Base-by-base conservation (phyloP, 495 filamentous ascomycete genomes). In the Hyphodiscus hymeniophilus region DNA sequence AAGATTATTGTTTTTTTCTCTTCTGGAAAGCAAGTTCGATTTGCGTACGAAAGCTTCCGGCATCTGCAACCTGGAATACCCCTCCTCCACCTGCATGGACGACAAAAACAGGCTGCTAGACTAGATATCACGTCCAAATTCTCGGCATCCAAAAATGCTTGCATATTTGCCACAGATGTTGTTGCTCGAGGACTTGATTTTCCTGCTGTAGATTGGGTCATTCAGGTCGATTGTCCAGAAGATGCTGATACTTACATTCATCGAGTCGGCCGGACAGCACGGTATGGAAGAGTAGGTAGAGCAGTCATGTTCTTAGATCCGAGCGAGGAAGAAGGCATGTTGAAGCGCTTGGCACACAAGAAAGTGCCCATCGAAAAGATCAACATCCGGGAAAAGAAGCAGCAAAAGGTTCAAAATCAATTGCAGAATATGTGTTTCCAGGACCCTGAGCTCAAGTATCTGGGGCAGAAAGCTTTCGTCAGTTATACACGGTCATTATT, bases 191-290 rank as follows among this genome's bases (percentile, higher is more conserved):
- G 92, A 45, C 73, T 98, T 7, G 92, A 98, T 61, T 96, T 98
- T 61, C 92, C 92, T 0, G 87, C 89, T 11, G 90, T 98, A 1
- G 92, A 97, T 62, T 98, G 92, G 89, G 92, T 98, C 8, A 82
- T 97, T 38, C 92, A 98, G 59, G 65, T 88, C 22, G 92, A 98
- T 62, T 94, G 88, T 51, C 92, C 92, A 0, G 92, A 98, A 65
- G 92, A 98, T 64, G 85, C 84, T 1, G 92, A 95, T 52, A 97
- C 92, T 0, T 98, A 98, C 52, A 98, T 98, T 52, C 92, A 98
- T 63, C 82, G 92, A 42, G 94, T 96, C 11, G 92, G 92, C 13
- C 80, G 92, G 13, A 99, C 92, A 20, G 92, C 92, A 2, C 79
- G 92, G n/a, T 95, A 89, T 62, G 86, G 96, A 52, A 84, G 82